phyloP scores from a whole-genome alignment of 345 rosid species.

The Citrus reticulata region DNA sequence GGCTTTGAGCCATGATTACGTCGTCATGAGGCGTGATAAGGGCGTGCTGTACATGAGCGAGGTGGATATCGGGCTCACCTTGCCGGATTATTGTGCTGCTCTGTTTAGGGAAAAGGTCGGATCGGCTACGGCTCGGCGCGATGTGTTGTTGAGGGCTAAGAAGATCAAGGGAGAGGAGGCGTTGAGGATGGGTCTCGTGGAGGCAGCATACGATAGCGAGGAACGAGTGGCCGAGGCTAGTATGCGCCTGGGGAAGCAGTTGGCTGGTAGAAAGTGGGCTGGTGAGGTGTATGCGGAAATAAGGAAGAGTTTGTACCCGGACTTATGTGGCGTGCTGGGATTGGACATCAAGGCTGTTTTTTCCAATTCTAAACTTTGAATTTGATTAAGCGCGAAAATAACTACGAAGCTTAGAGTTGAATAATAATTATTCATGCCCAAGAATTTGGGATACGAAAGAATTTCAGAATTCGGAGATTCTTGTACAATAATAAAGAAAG shows the following conservation, averaged over 20 bases:
- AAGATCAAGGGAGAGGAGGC: slow-evolving; percentile 67
- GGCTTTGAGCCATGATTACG: slow-evolving; percentile 67
- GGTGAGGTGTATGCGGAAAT: slow-evolving; percentile 66
- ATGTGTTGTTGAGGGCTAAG: slow-evolving; percentile 43
- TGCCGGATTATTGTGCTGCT: slow-evolving; percentile 60
- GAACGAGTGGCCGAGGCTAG: slow-evolving; percentile 42
- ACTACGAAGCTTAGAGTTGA: no score
- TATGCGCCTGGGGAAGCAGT: slow-evolving; percentile 42
- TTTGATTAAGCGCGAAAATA: no score
- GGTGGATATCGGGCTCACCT: slow-evolving; percentile 52
- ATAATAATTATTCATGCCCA: no score
- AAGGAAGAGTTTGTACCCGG: slow-evolving; percentile 72
- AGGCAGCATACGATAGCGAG: slow-evolving; percentile 45
- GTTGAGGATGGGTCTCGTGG: slow-evolving; percentile 51
- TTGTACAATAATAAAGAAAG: no score
- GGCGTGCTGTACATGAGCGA: slow-evolving; percentile 87
- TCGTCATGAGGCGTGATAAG: slow-evolving; percentile 57
- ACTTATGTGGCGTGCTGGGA: slow-evolving; percentile 42
- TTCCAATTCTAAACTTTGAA: slow-evolving; percentile 40
- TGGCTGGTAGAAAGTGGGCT: slow-evolving; percentile 50
- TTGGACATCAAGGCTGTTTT: slow-evolving; percentile 13
- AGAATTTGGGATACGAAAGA: no score
- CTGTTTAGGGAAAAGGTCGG: slow-evolving; percentile 46
- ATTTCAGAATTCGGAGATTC: no score
- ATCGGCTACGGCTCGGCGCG: slow-evolving; percentile 39